Evolutionary conservation across 139 green algal genomes (phyloP).

Genomic region (Closterium sp.): DNA sequence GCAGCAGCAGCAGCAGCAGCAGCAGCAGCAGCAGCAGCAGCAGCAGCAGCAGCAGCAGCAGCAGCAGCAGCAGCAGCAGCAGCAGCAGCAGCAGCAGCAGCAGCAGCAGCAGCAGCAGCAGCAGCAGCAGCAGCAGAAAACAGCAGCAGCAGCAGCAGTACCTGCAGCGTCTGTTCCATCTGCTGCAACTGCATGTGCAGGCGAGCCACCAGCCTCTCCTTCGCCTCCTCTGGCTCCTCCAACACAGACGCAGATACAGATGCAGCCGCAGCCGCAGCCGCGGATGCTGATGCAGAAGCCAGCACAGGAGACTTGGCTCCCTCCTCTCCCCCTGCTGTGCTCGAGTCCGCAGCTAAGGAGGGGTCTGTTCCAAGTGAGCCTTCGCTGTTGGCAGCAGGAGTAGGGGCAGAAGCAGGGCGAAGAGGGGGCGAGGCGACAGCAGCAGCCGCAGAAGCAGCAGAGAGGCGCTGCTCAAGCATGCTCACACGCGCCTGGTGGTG

Average conservation of each 20-base stretch:
- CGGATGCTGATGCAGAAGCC: constrained; percentile 5
- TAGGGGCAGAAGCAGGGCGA: not conserved
- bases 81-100: too few species aligned
- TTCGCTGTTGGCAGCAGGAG: too few species aligned
- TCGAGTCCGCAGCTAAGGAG: not conserved
- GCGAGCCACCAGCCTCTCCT: constrained; percentile 42
- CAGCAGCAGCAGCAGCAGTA: not conserved
- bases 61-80: too few species aligned
- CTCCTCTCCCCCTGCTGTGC: not conserved
- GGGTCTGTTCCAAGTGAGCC: not conserved
- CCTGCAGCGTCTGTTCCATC: constrained; percentile 42
- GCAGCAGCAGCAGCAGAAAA: not conserved
- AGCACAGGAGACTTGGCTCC: not conserved
- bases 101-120: too few species aligned
- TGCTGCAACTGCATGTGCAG: constrained; percentile 51
- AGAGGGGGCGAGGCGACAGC: not conserved
- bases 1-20: too few species aligned
- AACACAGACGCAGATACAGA: too few species aligned
- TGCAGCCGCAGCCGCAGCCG: too few species aligned
- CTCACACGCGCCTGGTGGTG: not conserved
- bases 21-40: too few species aligned
- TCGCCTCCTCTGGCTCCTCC: not conserved
- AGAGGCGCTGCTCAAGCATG: not conserved
- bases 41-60: too few species aligned
- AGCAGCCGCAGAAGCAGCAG: not conserved